These are phyloP conservation scores for Brachypodium distachyon DNA, from an alignment of 202 grass and related monocot genomes.

Conservation along the genomic window DNA sequence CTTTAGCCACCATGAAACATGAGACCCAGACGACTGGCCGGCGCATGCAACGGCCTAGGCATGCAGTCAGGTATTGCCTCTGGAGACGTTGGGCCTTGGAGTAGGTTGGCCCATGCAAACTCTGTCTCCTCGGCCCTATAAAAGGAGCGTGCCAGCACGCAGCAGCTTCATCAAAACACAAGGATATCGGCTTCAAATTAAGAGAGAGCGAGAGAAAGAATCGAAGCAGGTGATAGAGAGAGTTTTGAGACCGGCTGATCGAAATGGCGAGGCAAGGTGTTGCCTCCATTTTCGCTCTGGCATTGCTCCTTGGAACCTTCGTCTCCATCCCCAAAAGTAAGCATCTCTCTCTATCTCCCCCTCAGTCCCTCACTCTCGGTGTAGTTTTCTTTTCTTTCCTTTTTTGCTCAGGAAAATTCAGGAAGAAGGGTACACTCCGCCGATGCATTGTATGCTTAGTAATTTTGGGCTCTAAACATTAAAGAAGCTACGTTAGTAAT, in stretches of 20 bases:
- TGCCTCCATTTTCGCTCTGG: slow-evolving; percentile 39
- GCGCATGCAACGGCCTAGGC: slow-evolving; percentile 27
- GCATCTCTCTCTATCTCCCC: neutral
- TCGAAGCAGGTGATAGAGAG: no score
- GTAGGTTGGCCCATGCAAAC: slow-evolving; percentile 32
- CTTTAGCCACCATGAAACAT: no score
- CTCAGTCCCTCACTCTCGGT: no score
- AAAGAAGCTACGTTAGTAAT: no score
- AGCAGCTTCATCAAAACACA: slow-evolving; percentile 11
- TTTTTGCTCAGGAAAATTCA: no score
- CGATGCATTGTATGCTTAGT: no score
- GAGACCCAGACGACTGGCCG: no score
- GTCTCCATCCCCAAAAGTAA: slow-evolving; percentile 43
- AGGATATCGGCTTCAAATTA: no score
- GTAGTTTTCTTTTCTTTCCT: no score
- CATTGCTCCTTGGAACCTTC: slow-evolving; percentile 48
- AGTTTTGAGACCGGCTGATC: neutral
- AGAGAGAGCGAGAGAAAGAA: no score
- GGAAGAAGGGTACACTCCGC: no score
- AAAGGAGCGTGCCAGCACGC: slow-evolving; percentile 5
- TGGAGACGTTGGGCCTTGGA: slow-evolving; percentile 22
- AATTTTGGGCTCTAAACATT: no score
- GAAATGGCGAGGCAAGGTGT: slow-evolving; percentile 43
- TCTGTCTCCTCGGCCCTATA: slow-evolving; percentile 35
- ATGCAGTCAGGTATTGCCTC: slow-evolving; percentile 28